A percentile compares a stretch with the other conserved stretches of the same genome.
These are phyloP conservation scores for Cercophora sp. DNA, from an alignment of 495 filamentous ascomycete species.

Conservation along the genomic window DNA sequence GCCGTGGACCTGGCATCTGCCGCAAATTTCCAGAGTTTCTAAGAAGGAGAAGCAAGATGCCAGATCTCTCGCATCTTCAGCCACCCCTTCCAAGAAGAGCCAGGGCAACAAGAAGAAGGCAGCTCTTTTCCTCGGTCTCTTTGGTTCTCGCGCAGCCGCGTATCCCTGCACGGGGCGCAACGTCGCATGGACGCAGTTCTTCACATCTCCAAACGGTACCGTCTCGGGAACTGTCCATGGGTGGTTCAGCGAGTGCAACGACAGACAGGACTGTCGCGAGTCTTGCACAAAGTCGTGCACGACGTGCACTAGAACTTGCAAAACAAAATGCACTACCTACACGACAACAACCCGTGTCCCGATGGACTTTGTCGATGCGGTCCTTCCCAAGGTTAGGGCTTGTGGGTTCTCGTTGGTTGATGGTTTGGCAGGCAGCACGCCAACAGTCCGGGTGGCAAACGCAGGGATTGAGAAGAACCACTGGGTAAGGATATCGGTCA, in stretches of 20 bases:
- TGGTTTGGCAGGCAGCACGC: background rate
- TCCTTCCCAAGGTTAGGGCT: slow-evolving; percentile 11
- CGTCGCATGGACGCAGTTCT: slow-evolving; percentile 13
- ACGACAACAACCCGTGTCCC: slow-evolving; percentile 6
- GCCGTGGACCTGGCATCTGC: too few species aligned
- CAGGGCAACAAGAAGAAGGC: slow-evolving; percentile 1
- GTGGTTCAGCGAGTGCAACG: slow-evolving; percentile 26
- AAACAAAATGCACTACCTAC: slow-evolving; percentile 5
- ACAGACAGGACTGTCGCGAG: slow-evolving; percentile 13
- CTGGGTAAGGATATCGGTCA: slow-evolving; percentile 24
- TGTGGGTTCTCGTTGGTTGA: slow-evolving; percentile 22
- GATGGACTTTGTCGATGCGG: slow-evolving; percentile 15
- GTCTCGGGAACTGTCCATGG: slow-evolving; percentile 25
- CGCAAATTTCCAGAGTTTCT: too few species aligned
- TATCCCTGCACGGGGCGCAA: slow-evolving; percentile 20
- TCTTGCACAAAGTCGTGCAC: slow-evolving; percentile 7
- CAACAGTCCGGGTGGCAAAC: slow-evolving; percentile 16
- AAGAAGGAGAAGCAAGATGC: too few species aligned
- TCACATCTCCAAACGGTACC: slow-evolving; percentile 3
- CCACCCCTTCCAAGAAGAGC: too few species aligned
- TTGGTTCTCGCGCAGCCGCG: slow-evolving; percentile 1
- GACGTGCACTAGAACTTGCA: slow-evolving; percentile 17
- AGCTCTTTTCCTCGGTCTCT: slow-evolving; percentile 10
- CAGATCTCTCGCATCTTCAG: too few species aligned
- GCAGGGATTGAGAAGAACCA: slow-evolving; percentile 22